Evolutionary conservation across 352 stramenopile genomes (phyloP), one percentile per base, ranked within the genome.

Genomic region (Phytopythium vexans): DNA sequence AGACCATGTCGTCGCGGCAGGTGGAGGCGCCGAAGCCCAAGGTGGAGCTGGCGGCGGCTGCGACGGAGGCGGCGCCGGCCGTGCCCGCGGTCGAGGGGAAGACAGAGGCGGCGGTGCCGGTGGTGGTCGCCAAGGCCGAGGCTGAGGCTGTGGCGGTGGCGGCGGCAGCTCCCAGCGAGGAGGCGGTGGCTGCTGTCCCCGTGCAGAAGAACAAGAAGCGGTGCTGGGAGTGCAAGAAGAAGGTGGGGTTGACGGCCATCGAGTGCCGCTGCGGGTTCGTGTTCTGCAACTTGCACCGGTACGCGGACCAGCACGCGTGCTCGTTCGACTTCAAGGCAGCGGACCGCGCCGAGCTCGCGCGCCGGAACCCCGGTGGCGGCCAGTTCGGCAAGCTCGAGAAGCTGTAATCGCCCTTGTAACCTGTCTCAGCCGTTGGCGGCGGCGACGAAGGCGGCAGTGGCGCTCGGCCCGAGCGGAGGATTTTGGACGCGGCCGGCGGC

Each of bases 171-270:
- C 37, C 58, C 0, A 51, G 52, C 34, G 72, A 72, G 5, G 66
- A 69, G 40, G 42, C 54, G 8, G 49, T 45, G 0, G 47, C 64
- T 9, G 67, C 70, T 15, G 80, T 76, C 45, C 57, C 64, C 21
- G 70, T 92, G 43, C 89, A 97, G 73, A 96, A 91, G 69, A 96
- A 96, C 70, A 86, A 89, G 56, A 93, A 92, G 59, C 80, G 85
- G 31, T 97, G 89, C 76, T 96, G 85, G 74, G 78, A 91, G 54
- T 97, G 89, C 77, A 92, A 89, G 70, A 96, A 96, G 70, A 96
- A 96, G 66, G 81, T 96, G 15, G 87, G 89, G 0, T 71, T 96
- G 6, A 95, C 86, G 16, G 89, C 86, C 15, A 91, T 96, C 52
- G 83, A 94, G 61, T 97, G 89, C 65, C 81, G 83, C 43, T 97